Evolutionary conservation across 148 eudicot species (phyloP), one percentile per base, ranked within the genome.

Genomic region (Pouteria glomerata): DNA sequence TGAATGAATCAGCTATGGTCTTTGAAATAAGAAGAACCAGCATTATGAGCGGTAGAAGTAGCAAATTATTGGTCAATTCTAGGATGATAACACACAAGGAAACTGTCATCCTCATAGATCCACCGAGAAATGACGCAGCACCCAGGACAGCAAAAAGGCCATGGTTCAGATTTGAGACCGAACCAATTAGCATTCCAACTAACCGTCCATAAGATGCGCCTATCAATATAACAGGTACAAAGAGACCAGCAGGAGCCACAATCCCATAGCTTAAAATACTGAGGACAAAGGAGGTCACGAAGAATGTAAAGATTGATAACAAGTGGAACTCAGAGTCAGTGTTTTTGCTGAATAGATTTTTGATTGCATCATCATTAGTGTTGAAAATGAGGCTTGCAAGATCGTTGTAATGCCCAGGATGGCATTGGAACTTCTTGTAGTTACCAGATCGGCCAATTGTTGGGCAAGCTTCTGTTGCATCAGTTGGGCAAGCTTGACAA

Each of bases 71-170:
- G 66, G 98, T 94, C 58, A 94, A 48, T 79, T 94, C 98, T 26
- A 94, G 84, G 33, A 94, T 74, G 74, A 94, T 91, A 34, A 94
- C 93, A 66, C 98, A 89, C 51, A 91, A 72, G 2, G 98, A 95
- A 69, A 95, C 97, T 2, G 98, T 95, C 89, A 81, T 84, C 74
- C 98, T 91, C 98, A 89, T 95, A 10, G 98, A 80, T 58, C 98
- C 97, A 57, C 97, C 98, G 53, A 95, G 96, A 73, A 94, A 74
- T 31, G 98, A 83, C 73, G 98, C 93, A 47, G 97, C 76, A 66
- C 98, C 98, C 55, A 95, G 78, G 47, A 95, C 94, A 3, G 98
- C 93, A 78, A 91, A 91, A 24, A 95, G 91, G 41, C 98, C 98
- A 35, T 88, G 86, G 77, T 84, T 88, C 30, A 91, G 87, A 82